phyloP scores from a whole-genome alignment of 176 grass and related monocot species.

The Zea luxurians region DNA sequence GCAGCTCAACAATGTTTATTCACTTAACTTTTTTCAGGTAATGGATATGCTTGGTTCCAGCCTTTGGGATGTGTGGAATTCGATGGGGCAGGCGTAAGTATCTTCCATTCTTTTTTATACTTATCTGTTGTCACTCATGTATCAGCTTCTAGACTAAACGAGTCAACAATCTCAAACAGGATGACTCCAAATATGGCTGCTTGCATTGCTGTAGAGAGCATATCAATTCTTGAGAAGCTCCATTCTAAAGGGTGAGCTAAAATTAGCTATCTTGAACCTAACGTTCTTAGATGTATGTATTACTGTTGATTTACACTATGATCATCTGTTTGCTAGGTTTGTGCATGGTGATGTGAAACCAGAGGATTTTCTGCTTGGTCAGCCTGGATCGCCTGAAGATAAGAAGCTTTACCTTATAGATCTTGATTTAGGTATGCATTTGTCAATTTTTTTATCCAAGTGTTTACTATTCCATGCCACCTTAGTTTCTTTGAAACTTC shows the following conservation, averaged over 20 bases:
- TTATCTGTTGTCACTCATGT: constrained; percentile 24
- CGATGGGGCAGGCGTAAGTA: constrained; percentile 75
- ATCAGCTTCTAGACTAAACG: constrained; percentile 21
- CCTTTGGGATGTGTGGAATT: constrained; percentile 98
- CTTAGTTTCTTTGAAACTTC: background rate
- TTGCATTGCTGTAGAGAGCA: constrained; percentile 86
- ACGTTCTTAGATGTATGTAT: background rate
- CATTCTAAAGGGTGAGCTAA: constrained; percentile 76
- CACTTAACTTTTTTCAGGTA: constrained; percentile 49
- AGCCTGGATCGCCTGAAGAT: constrained; percentile 75
- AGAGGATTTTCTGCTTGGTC: constrained; percentile 96
- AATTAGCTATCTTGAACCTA: constrained; percentile 14
- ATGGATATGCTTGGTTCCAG: constrained; percentile 99
- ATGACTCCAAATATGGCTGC: constrained; percentile 84
- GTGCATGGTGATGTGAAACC: constrained; percentile 99
- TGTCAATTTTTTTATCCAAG: constrained; percentile 11
- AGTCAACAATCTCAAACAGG: constrained; percentile 49
- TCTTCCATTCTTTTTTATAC: constrained; percentile 21
- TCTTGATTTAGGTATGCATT: constrained; percentile 85
- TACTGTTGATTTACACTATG: constrained; percentile 9
- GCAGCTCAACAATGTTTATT: constrained; percentile 20
- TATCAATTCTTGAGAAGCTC: constrained; percentile 95
- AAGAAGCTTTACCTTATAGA: constrained; percentile 98
- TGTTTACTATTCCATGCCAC: constrained; percentile 24
- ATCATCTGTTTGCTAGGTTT: constrained; percentile 61